Base-by-base conservation (phyloP, 805 yeast species). In the Candida odintsovae region DNA sequence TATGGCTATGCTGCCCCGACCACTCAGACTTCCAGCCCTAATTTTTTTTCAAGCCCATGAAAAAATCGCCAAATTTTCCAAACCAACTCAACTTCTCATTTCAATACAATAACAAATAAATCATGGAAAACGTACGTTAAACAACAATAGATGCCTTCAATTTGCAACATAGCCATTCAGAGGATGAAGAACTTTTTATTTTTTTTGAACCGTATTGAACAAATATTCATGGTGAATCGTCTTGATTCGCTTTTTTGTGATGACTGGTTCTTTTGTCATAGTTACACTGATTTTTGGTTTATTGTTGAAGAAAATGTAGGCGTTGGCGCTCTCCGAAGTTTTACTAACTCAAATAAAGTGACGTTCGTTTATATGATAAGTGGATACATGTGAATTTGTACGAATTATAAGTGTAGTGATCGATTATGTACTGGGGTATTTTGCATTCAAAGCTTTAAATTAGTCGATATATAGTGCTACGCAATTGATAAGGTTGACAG, bases 201-300 rank as follows among this genome's bases (percentile, higher is more conserved):
- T 53, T 47, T 39, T 53, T 66, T 59, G 62, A 55, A 60, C 69
- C 71, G 53, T 29, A 42, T 42, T 51, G 61, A 57, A 53, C 61
- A 50, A 49, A 43, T 47, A 44, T 42, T 26, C 8, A 35, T 15
- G 50, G 48, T 46, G 43, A 38, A 43, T 51, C 60, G 62, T 59
- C 57, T 47, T 59, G 60, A 53, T 47, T 40, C 39, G 70, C 68
- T 66, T 67, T 72, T 75, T 81, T 73, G 80, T 79, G 74, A 76
- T 70, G 74, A 72, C 86, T 78, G 83, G 72, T 62, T 66, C 67
- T 54, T 72, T 72, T 74, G 92, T 85, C 90, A 85, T 85, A 85
- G 90, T 84, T 84, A 84, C 90, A 83, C 90, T 83, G 90, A 83
- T 54, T 45, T 20, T 36, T 18, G 39, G 23, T 36, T 36, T 20